Percentiles rank a stretch among this genome's conserved stretches.
These are phyloP conservation scores for Beauveria sp. DNA, from an alignment of 2,329 filamentous ascomycete species.

Conservation along the genomic window DNA sequence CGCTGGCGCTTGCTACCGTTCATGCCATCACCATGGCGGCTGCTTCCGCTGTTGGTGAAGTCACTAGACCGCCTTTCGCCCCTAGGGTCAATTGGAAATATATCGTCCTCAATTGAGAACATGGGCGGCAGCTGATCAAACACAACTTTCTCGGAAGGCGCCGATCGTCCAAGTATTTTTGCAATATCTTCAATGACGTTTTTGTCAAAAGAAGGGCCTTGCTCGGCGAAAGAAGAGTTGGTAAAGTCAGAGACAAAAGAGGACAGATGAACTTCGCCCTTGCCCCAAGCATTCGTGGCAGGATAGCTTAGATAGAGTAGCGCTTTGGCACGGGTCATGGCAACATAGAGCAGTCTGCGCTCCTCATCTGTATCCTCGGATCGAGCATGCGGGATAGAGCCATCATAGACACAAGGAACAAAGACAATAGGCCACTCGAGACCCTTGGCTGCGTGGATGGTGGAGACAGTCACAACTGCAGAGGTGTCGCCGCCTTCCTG, in stretches of 20 bases:
- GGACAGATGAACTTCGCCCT: conserved; percentile 56
- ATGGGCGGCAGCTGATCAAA: conserved; percentile 44
- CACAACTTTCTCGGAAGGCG: conserved; percentile 49
- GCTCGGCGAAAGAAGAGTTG: conserved; percentile 37
- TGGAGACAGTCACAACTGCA: conserved; percentile 78
- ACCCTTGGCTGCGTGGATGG: conserved; percentile 92
- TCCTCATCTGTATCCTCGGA: conserved; percentile 85
- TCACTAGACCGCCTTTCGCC: conserved; percentile 21
- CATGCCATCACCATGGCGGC: conserved; percentile 13
- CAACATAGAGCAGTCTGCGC: conserved; percentile 81
- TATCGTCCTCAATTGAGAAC: conserved; percentile 56
- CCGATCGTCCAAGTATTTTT: conserved; percentile 58
- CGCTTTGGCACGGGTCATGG: conserved; percentile 88
- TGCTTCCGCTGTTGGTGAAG: conserved; percentile 22
- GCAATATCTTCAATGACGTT: conserved; percentile 58
- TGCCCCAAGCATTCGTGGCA: conserved; percentile 53
- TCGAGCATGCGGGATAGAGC: conserved; percentile 81
- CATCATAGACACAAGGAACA: conserved; percentile 80
- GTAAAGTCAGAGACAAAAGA: conserved; percentile 56
- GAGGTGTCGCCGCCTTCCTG: conserved; percentile 48
- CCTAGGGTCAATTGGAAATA: conserved; percentile 58
- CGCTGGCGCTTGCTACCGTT: conserved; percentile 24
- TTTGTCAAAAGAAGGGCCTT: conserved; percentile 63
- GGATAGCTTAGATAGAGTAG: conserved; percentile 82
- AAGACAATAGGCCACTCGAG: conserved; percentile 96